Conservation (phyloP, 2,329 filamentous ascomycete genomes). For the Beauveria pseudobassiana region DNA sequence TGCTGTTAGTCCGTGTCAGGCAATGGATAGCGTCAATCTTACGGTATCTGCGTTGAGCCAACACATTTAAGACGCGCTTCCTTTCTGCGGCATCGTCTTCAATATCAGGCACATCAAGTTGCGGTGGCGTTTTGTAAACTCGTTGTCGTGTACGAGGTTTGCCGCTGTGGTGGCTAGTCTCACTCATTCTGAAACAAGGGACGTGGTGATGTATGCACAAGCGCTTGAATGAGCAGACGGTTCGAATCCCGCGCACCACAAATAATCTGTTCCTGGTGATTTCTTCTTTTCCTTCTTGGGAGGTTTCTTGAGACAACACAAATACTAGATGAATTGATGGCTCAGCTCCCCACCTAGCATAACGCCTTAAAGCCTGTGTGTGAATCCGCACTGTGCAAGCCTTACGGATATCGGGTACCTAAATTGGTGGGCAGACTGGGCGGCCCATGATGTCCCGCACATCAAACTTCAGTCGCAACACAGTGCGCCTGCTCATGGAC, state of each 20-base stretch:
- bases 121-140: slow-evolving; percentile 31
- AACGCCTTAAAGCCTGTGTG: slow-evolving; percentile 20
- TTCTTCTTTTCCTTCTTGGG: too few species aligned
- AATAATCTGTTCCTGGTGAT: too few species aligned
- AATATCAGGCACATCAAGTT: slow-evolving; percentile 38
- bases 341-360: slow-evolving; percentile 19
- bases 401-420: slow-evolving; percentile 22
- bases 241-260: too few species aligned
- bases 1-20: not conserved
- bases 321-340: not conserved
- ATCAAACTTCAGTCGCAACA: too few species aligned
- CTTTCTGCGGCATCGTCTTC: slow-evolving; percentile 44
- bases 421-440: not conserved
- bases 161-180: slow-evolving; percentile 6
- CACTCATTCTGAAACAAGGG: not conserved
- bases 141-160: slow-evolving; percentile 31
- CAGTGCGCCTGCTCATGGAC: too few species aligned
- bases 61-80: slow-evolving; percentile 45
- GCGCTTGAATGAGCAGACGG: not conserved
- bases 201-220: not conserved
- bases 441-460: too few species aligned
- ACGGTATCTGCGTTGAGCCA: slow-evolving; percentile 49
- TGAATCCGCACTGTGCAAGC: slow-evolving; percentile 5
- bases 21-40: slow-evolving; percentile 5
- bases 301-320: too few species aligned